Percentiles rank a stretch among this genome's conserved stretches.
These are phyloP conservation scores for Saccharomyces pastorianus DNA, from an alignment of 1,139 yeast species.

Conservation along the genomic window DNA sequence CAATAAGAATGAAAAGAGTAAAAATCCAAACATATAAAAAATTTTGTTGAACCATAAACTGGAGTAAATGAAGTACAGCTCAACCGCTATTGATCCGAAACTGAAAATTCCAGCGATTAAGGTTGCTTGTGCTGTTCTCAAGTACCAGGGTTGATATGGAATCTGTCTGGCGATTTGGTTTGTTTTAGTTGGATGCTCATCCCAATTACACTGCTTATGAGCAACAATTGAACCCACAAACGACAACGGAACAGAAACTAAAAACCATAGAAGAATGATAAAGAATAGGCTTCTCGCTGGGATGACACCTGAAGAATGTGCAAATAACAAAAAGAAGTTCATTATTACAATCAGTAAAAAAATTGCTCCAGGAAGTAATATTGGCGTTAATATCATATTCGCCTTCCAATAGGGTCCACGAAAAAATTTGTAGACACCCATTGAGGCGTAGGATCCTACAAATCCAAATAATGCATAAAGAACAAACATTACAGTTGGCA, in stretches of 20 bases:
- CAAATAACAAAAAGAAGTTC: conserved; percentile 75
- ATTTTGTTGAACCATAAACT: conserved; percentile 93
- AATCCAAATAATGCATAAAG: conserved; percentile 72
- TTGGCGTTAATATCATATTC: conserved; percentile 75
- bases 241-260: conserved; percentile 78
- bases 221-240: conserved; percentile 73
- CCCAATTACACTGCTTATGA: conserved; percentile 50
- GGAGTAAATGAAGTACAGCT: conserved; percentile 77
- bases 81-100: conserved; percentile 90
- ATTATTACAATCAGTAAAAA: conserved; percentile 57
- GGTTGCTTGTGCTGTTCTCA: conserved; percentile 59
- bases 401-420: conserved; percentile 90
- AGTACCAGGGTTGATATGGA: conserved; percentile 83
- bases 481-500: conserved; percentile 82
- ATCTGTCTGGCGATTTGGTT: conserved; percentile 94
- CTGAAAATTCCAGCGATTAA: conserved; percentile 86
- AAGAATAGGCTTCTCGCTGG: conserved; percentile 88
- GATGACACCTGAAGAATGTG: conserved; percentile 85
- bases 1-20: conserved; percentile 76
- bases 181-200: conserved; percentile 64
- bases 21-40: conserved; percentile 95
- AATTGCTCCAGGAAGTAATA: conserved; percentile 72
- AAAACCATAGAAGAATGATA: conserved; percentile 74
- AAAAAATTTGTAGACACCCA: conserved; percentile 76
- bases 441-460: conserved; percentile 80